Evolutionary conservation across 371 early-diverging fungal genomes (phyloP).

Genomic region (Actinomucor elegans): DNA sequence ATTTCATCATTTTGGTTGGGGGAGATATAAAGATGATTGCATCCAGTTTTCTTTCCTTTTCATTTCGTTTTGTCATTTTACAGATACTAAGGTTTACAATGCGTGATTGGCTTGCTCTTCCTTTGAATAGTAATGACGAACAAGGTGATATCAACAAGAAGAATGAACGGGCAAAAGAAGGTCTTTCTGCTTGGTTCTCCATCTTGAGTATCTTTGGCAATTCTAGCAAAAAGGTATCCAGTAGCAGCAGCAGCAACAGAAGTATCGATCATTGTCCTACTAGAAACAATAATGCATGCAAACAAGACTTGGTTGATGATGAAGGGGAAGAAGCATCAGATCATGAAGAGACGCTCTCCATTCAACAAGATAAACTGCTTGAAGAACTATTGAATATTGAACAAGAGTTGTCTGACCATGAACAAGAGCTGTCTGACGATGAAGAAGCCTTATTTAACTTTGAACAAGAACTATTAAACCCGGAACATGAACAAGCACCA

Average conservation of each 20-base stretch:
- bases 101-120: constrained; percentile 28
- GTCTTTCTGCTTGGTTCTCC: constrained; percentile 6
- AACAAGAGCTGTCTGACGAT: background rate
- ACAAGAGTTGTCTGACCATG: background rate
- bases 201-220: constrained; percentile 6
- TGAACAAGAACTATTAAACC: background rate
- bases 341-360: no score
- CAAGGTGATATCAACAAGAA: background rate
- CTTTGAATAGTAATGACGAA: constrained; percentile 2
- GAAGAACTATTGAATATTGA: background rate
- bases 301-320: no score
- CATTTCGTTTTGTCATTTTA: constrained; percentile 19
- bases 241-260: background rate
- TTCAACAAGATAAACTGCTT: no score
- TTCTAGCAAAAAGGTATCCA: constrained; percentile 1
- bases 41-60: constrained; percentile 19
- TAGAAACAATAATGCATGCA: no score
- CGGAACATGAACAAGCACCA: background rate
- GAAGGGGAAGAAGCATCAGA: background rate
- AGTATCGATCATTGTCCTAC: background rate
- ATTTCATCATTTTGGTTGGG: background rate
- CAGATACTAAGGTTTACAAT: constrained; percentile 18
- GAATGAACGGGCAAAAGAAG: background rate
- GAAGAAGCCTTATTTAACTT: background rate
- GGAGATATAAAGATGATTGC: constrained; percentile 6